Percentiles rank a stretch among this genome's conserved stretches.
These are phyloP conservation scores for Gracilaria gracilis DNA, from an alignment of 23 red algal genomes.

Conservation along the genomic window DNA sequence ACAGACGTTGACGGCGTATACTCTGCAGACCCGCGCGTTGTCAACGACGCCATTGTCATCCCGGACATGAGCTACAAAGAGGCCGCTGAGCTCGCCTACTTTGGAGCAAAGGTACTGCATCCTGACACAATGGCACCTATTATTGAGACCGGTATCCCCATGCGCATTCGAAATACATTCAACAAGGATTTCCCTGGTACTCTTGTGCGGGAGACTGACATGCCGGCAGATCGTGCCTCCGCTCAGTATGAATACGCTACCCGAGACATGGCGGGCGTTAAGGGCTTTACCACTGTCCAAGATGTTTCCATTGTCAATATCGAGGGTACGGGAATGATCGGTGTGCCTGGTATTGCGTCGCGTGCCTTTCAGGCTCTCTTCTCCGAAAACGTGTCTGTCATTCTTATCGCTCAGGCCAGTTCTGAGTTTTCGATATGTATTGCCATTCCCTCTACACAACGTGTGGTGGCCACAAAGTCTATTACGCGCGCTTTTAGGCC, in stretches of 20 bases:
- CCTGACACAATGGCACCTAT: conserved; percentile 96
- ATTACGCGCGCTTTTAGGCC: conserved; percentile 83
- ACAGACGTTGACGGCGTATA: conserved; percentile 98
- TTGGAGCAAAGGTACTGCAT: conserved; percentile 97
- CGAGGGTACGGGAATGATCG: conserved; percentile 99
- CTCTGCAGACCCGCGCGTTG: conserved; percentile 93
- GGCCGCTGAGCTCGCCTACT: conserved; percentile 97
- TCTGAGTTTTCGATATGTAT: conserved; percentile 98
- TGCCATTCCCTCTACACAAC: conserved; percentile 80
- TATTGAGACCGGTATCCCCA: conserved; percentile 76
- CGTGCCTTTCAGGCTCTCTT: conserved; percentile 87
- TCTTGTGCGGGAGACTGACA: conserved; percentile 36
- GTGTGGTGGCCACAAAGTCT: conserved; percentile 66
- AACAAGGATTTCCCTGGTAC: conserved; percentile 74
- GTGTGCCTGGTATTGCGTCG: conserved; percentile 95
- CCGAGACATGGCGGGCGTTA: conserved; percentile 81
- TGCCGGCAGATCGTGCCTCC: background rate
- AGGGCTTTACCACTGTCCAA: conserved; percentile 95
- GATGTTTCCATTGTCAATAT: conserved; percentile 95
- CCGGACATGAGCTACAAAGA: conserved; percentile 94
- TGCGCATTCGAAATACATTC: conserved; percentile 89
- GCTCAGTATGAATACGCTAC: background rate
- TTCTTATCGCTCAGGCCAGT: conserved; percentile 95
- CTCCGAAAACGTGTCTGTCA: conserved; percentile 72
- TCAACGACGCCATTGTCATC: conserved; percentile 93